Percentiles rank a stretch among this genome's conserved stretches.
phyloP scores from a whole-genome alignment of 768 basidiomycete species.

The Amanita rubescens region DNA sequence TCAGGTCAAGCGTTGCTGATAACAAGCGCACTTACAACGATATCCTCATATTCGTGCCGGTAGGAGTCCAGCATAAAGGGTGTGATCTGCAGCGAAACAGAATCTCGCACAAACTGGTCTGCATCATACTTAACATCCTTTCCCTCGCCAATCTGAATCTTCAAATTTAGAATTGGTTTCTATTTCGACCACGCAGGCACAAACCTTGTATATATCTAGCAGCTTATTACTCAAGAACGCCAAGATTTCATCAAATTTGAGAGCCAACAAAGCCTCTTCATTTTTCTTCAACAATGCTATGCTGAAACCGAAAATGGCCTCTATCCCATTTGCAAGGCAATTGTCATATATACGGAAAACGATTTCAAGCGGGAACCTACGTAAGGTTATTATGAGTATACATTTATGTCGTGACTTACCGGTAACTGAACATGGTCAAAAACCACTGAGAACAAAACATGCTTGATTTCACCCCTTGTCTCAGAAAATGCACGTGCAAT shows the following conservation, averaged over 20 bases:
- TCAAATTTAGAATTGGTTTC: conserved; percentile 17
- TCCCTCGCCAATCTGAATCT: conserved; percentile 17
- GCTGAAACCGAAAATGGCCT: conserved; percentile 95
- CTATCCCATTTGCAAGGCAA: conserved; percentile 93
- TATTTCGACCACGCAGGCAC: not conserved
- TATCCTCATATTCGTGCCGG: conserved; percentile 82
- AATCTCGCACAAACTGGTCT: conserved; percentile 83
- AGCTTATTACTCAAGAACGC: conserved; percentile 74
- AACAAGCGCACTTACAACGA: conserved; percentile 34
- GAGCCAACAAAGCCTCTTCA: conserved; percentile 64
- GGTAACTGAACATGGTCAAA: conserved; percentile 92
- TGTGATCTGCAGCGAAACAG: conserved; percentile 79
- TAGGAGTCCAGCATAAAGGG: conserved; percentile 95
- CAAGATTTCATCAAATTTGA: conserved; percentile 91
- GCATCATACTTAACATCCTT: conserved; percentile 47
- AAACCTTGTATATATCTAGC: conserved; percentile 72
- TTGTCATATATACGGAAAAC: conserved; percentile 97
- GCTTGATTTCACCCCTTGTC: conserved; percentile 93
- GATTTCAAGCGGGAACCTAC: conserved; percentile 86
- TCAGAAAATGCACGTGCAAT: conserved; percentile 85
- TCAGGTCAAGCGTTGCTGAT: not conserved
- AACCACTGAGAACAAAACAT: conserved; percentile 99
- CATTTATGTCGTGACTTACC: conserved; percentile 36
- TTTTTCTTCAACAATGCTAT: conserved; percentile 82
- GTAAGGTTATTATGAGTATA: not conserved